A percentile compares a stretch with the other conserved stretches of the same genome.
These are phyloP conservation scores for Exophiala xenobiotica DNA, from an alignment of 2,329 filamentous ascomycete species.

Conservation along the genomic window DNA sequence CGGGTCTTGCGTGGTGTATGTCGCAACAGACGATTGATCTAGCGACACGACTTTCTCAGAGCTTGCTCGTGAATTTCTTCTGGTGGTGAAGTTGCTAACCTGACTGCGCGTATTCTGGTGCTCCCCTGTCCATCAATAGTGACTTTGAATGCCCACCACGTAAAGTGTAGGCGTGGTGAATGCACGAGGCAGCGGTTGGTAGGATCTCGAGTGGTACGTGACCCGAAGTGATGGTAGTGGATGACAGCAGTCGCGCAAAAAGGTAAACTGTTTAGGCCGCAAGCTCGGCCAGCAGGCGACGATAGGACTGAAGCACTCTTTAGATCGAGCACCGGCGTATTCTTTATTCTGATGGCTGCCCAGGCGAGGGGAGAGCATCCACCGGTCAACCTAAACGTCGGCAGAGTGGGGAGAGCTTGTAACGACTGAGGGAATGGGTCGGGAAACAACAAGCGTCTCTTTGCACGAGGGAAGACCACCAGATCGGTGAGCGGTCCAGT, in stretches of 20 bases:
- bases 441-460: slow-evolving; percentile 24
- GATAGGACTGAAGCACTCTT: slow-evolving; percentile 30
- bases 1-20: slow-evolving; percentile 81
- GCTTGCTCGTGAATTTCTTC: slow-evolving; percentile 53
- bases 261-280: slow-evolving; percentile 23
- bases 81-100: slow-evolving; percentile 74
- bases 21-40: slow-evolving; percentile 93
- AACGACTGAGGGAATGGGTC: slow-evolving; percentile 20
- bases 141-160: slow-evolving; percentile 16
- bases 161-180: slow-evolving; percentile 10
- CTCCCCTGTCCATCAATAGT: slow-evolving; percentile 56
- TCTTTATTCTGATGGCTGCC: slow-evolving; percentile 29
- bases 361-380: slow-evolving; percentile 21
- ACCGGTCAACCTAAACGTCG: slow-evolving; percentile 24
- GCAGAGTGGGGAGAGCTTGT: slow-evolving; percentile 21
- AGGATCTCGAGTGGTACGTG: slow-evolving; percentile 13
- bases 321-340: slow-evolving; percentile 29
- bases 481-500: slow-evolving; percentile 26
- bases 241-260: slow-evolving; percentile 26
- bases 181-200: slow-evolving; percentile 10
- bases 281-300: slow-evolving; percentile 26
- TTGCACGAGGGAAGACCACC: slow-evolving; percentile 21
- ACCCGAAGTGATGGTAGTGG: slow-evolving; percentile 24
- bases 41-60: slow-evolving; percentile 41
- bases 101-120: slow-evolving; percentile 80